Evolutionary conservation across 768 basidiomycete genomes (phyloP).

Genomic region (Pisolithus sp.): DNA sequence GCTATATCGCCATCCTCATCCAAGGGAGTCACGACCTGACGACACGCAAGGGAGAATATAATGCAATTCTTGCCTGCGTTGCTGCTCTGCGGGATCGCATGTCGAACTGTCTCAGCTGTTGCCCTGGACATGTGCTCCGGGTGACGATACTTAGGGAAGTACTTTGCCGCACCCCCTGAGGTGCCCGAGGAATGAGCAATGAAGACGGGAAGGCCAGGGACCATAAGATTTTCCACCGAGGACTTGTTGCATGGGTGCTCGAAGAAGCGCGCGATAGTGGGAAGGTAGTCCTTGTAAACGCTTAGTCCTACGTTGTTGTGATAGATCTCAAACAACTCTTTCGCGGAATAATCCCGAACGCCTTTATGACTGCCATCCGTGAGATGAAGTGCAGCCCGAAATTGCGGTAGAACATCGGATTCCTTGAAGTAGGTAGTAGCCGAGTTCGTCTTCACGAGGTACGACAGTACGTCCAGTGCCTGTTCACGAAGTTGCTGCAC

Average conservation of each 20-base stretch:
- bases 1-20: conserved; percentile 7
- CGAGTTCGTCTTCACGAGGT: conserved; percentile 17
- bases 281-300: conserved; percentile 11
- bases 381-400: conserved; percentile 7
- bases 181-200: conserved; percentile 18
- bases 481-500: conserved; percentile 11
- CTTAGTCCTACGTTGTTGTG: conserved; percentile 13
- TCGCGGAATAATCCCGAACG: background rate
- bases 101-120: conserved; percentile 6
- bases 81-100: conserved; percentile 4
- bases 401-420: conserved; percentile 7
- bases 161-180: conserved; percentile 11
- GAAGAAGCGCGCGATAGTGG: conserved; percentile 15
- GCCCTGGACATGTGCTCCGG: conserved; percentile 15
- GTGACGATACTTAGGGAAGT: conserved; percentile 17
- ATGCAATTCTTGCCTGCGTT: conserved; percentile 14
- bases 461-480: conserved; percentile 16
- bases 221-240: conserved; percentile 18
- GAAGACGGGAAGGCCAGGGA: conserved; percentile 16
- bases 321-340: conserved; percentile 5
- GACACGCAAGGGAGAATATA: conserved; percentile 16
- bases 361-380: background rate
- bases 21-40: conserved; percentile 7
- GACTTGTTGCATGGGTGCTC: conserved; percentile 15
- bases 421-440: conserved; percentile 13